phyloP scores from a whole-genome alignment of 106 monocot genomes.

The Dendrobium huoshanense region DNA sequence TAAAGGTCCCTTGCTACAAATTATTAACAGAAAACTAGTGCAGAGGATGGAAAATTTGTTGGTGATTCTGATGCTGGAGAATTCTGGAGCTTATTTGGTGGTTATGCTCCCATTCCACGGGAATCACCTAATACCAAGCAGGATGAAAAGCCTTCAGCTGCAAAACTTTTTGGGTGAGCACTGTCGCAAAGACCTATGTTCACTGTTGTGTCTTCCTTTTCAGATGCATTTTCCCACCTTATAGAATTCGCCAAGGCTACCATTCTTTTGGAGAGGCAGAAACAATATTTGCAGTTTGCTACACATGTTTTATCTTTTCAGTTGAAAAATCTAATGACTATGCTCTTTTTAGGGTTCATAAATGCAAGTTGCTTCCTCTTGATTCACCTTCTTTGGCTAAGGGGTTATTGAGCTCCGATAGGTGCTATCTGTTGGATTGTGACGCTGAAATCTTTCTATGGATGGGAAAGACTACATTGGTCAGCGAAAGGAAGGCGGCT shows the following conservation, averaged over 20 bases:
- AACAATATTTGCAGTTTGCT: not conserved
- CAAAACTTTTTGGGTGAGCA: constrained; percentile 54
- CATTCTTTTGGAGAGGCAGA: not conserved
- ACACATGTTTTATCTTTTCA: not conserved
- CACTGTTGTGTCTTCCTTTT: not conserved
- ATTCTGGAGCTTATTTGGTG: constrained; percentile 82
- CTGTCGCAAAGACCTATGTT: not conserved
- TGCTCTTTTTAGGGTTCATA: constrained; percentile 24
- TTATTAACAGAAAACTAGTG: not conserved
- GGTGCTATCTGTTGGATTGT: constrained; percentile 62
- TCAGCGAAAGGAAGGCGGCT: constrained; percentile 55
- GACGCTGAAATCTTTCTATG: constrained; percentile 53
- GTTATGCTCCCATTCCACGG: constrained; percentile 74
- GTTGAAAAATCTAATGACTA: not conserved
- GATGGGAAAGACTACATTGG: constrained; percentile 63
- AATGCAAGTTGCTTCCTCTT: constrained; percentile 27
- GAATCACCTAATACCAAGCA: constrained; percentile 24
- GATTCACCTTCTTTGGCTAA: constrained; percentile 33
- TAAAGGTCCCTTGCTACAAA: not conserved
- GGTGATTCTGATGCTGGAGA: constrained; percentile 80
- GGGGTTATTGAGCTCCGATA: constrained; percentile 36
- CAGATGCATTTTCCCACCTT: not conserved
- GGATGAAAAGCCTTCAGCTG: constrained; percentile 9
- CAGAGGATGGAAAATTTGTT: constrained; percentile 82
- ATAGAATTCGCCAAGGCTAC: not conserved